Base-by-base conservation (phyloP, 1,284 basidiomycete species). In the Coriolopsis trogii region DNA sequence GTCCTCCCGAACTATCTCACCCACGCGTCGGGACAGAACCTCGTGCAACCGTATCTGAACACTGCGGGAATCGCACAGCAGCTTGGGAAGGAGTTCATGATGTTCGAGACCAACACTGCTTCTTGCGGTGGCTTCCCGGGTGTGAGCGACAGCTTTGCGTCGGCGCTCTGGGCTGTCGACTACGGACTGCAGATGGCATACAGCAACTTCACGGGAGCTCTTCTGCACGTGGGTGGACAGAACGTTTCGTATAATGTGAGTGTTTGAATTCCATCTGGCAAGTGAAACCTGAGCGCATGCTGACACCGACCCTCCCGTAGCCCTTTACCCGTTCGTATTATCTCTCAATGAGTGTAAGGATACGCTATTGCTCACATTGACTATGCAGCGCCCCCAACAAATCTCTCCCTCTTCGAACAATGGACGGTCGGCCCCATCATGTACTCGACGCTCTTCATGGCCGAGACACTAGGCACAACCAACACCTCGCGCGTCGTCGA, bases 61-160 rank as follows among this genome's bases (percentile, higher is more conserved):
- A 75, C 78, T 0, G 72, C 76, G 0, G 53, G 56, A 6, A 70
- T 76, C 34, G 82, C 83, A 1, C 74, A 78, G 52, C 56, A 51
- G 33, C 51, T 53, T 8, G 62, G 64, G 9, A 80, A 80, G 61
- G 73, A 76, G 21, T 69, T 81, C 55, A 62, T 80, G 38, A 87
- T 91, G 86, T 82, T 89, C 57, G 89, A 92, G 70, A 91, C 86
- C 9, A 93, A 93, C 70, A 85, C 88, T 0, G 91, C 87, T 0
- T 86, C 85, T 28, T 93, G 90, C 69, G 87, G 89, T 66, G 91
- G 91, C 8, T 91, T 93, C 65, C 71, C 80, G 1, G 90, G 90
- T 0, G 73, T 92, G 18, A 84, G 81, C 49, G 84, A 93, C 63
- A 74, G 73, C 41, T 82, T 82, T 55, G 78, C 73, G 7, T 72